Conservation (phyloP, 768 basidiomycete species). For the Phlegmacium glaucopus region DNA sequence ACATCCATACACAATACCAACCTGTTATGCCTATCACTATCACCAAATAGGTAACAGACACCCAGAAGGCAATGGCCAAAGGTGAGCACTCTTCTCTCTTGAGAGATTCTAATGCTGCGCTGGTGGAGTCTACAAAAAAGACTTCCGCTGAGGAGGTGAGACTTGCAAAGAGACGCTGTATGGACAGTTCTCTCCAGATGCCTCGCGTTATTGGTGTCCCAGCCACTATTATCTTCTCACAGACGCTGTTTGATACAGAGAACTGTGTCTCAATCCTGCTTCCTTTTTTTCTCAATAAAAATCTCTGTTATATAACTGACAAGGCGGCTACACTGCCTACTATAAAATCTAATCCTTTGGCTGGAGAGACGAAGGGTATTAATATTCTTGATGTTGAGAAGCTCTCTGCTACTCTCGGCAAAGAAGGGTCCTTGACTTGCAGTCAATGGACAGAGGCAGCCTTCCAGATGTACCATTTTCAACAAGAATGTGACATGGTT, state of each 20-base stretch:
- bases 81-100: neutral
- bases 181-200: constrained; percentile 1
- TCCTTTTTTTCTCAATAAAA: constrained; percentile 8
- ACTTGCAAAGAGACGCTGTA: constrained; percentile 7
- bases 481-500: neutral
- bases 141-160: neutral
- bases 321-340: neutral
- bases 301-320: neutral
- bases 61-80: neutral
- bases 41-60: neutral
- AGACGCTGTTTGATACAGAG: constrained; percentile 14
- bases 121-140: too few relatives aligned
- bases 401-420: neutral
- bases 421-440: too few relatives aligned
- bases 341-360: neutral
- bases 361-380: neutral
- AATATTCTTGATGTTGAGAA: neutral
- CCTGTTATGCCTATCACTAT: neutral
- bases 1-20: neutral
- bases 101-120: neutral
- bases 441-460: neutral
- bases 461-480: neutral
- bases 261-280: constrained; percentile 2
- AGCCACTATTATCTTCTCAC: neutral
- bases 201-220: neutral